Base-by-base conservation (phyloP, 495 filamentous ascomycete genomes). In the Oleoguttula mirabilis region DNA sequence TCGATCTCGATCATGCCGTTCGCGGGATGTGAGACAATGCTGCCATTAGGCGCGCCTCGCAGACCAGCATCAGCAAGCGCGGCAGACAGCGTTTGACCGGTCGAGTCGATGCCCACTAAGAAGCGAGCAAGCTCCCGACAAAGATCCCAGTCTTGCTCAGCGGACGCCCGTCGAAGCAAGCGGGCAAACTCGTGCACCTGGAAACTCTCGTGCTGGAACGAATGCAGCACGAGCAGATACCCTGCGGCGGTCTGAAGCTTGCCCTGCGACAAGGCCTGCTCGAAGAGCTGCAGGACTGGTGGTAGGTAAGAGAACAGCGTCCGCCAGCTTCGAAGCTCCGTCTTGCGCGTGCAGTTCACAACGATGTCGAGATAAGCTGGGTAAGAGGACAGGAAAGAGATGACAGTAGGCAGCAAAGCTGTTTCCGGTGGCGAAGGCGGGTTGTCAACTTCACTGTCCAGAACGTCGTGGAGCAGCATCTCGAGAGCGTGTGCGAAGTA, bases 321-420 rank as follows among this genome's bases (percentile, higher is more conserved):
- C 21, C 80, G 79, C 92, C 92, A 99, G 16, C 82, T 92, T 21
- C 88, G 77, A 5, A 94, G 76, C 52, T 99, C 92, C 0, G 92
- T 99, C 63, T 99, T 96, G 16, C 92, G 80, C 0, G 90, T 94
- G 60, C 92, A 99, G 65, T 94, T 88, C 1, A 99, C 87, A 4
- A 99, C 77, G 42, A 94, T 86, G 56, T 96, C 90, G 22, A 96
- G 76, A 45, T 94, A 96, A 36, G 84, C 68, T 21, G 80, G 79
- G 48, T 95, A 93, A 0, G 83, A 84, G 0, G 86, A 86, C 3
- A 99, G 72, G 46, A 96, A 90, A 0, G 82, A 81, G 16, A 96
- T 76, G 6, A 94, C 84, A 19, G 73, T 78, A 1, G 92, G 90
- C 4, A 99, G 70, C 7, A 94, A 70, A 3, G 88, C 85, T 14